phyloP scores from a whole-genome alignment of 345 rosid species.

The Corchorus capsularis region DNA sequence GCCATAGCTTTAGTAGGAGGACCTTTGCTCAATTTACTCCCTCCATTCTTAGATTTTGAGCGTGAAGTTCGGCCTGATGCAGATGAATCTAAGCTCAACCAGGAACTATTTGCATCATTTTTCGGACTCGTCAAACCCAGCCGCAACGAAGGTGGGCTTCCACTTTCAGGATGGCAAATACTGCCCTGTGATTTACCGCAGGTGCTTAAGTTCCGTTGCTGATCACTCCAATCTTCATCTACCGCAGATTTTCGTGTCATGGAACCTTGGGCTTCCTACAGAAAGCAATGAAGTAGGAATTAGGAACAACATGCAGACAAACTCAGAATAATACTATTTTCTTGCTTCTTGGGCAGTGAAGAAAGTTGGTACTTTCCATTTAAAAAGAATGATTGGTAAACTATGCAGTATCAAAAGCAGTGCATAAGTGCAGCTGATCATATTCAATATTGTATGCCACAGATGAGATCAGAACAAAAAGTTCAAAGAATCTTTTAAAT shows the following conservation, averaged over 20 bases:
- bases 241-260: constrained; percentile 28
- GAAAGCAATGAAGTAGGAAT: constrained; percentile 28
- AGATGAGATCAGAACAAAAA: background rate
- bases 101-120: constrained; percentile 56
- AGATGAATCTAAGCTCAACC: constrained; percentile 79
- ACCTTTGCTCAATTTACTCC: constrained; percentile 26
- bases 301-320: constrained; percentile 4
- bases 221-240: constrained; percentile 39
- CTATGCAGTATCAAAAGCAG: too few relatives aligned
- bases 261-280: constrained; percentile 43
- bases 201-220: constrained; percentile 16
- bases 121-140: constrained; percentile 35
- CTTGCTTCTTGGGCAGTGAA: background rate
- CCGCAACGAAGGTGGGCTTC: constrained; percentile 34
- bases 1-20: constrained; percentile 27
- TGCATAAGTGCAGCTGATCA: background rate
- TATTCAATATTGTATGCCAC: background rate
- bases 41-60: constrained; percentile 37
- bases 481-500: background rate
- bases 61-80: constrained; percentile 32
- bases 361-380: background rate
- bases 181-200: constrained; percentile 9
- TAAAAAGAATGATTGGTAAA: background rate
- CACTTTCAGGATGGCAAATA: constrained; percentile 20
- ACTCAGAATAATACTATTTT: background rate